Evolutionary conservation across 139 green algal genomes (phyloP), one percentile per base, ranked within the genome.

Genomic region (Chlorella sp.): DNA sequence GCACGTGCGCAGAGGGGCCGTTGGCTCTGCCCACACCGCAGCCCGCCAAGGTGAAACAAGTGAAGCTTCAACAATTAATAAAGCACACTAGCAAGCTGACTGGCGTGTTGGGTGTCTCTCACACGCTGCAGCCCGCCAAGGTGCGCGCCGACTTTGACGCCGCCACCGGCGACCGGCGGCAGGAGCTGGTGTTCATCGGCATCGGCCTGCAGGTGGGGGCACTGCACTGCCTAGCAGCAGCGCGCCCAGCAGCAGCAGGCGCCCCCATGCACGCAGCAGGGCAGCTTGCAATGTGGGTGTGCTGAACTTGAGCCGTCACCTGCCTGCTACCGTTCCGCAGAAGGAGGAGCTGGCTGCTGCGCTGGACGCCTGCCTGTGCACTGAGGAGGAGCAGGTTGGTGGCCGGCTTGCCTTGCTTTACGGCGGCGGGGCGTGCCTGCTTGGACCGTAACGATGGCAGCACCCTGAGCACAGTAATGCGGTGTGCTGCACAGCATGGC

Each of bases 151-250:
- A 94, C 85, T 91, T 94, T 73, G 84, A 82, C 17, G 79, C 56
- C 9, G 70, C 81, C 36, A 26, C n/a, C 22, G 73, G 81, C 38
- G 88, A 92, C 43, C 19, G 65, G 65, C 84, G 93, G 17, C 94
- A 97, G 88, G 94, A 97, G 91, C 81, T 97, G 62, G 94, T 97
- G 30, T 95, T 96, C 84, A 97, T 96, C 56, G 94, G 94, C 43
- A 85, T 93, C 8, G 70, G 84, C 41, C 88, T 97, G 89, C 88
- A 97, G 38, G 75, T 68, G 51, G 22, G 75, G 3, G 5, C 13
- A 17, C 6, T 13, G 4, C 28, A 38, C 4, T 30, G 69, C 32
- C 32, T 30, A 43, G 3, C n/a, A n/a, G n/a, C n/a, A n/a, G n/a
- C n/a, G n/a, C n/a, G n/a, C n/a, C n/a, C n/a, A n/a, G n/a, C n/a